A percentile compares a stretch with the other conserved stretches of the same genome.
phyloP scores from a whole-genome alignment of 2,329 filamentous ascomycete species.

The Amylocarpus encephaloides region DNA sequence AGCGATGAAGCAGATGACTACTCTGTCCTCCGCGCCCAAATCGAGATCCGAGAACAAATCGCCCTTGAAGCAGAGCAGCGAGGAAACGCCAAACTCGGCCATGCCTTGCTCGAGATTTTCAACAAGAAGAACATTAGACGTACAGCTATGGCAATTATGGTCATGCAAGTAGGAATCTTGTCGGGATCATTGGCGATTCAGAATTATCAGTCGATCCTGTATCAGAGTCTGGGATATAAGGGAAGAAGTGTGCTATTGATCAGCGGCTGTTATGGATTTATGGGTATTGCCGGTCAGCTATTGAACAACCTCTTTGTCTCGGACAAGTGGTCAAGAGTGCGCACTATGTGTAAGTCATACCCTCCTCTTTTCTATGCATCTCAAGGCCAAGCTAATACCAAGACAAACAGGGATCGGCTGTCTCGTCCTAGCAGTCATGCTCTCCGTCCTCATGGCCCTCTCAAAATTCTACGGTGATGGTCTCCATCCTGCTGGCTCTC shows the following conservation, averaged over 20 bases:
- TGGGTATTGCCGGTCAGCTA: conserved; percentile 33
- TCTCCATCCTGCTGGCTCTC: conserved; percentile 25
- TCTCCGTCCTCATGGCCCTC: conserved; percentile 29
- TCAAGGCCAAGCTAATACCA: background rate
- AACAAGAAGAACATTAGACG: conserved; percentile 28
- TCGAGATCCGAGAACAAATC: conserved; percentile 30
- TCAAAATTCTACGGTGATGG: conserved; percentile 22
- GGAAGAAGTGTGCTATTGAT: conserved; percentile 32
- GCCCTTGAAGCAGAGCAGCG: conserved; percentile 23
- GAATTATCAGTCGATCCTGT: conserved; percentile 35
- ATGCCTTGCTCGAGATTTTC: conserved; percentile 23
- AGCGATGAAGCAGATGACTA: conserved; percentile 1
- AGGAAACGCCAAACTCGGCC: conserved; percentile 14
- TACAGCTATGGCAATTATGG: conserved; percentile 31
- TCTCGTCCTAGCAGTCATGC: conserved; percentile 24
- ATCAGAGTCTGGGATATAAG: conserved; percentile 31
- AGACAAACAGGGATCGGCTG: conserved; percentile 20
- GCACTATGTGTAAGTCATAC: conserved; percentile 27
- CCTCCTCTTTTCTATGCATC: background rate
- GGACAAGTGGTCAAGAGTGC: conserved; percentile 32
- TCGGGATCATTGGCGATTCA: conserved; percentile 34
- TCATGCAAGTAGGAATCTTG: conserved; percentile 33
- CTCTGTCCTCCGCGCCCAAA: conserved; percentile 23
- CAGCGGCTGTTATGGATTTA: conserved; percentile 33
- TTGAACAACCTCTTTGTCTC: conserved; percentile 31